A percentile compares a stretch with the other conserved stretches of the same genome.
These are phyloP conservation scores for Starmerella bombicola DNA, from an alignment of 805 yeast genomes.

Conservation along the genomic window DNA sequence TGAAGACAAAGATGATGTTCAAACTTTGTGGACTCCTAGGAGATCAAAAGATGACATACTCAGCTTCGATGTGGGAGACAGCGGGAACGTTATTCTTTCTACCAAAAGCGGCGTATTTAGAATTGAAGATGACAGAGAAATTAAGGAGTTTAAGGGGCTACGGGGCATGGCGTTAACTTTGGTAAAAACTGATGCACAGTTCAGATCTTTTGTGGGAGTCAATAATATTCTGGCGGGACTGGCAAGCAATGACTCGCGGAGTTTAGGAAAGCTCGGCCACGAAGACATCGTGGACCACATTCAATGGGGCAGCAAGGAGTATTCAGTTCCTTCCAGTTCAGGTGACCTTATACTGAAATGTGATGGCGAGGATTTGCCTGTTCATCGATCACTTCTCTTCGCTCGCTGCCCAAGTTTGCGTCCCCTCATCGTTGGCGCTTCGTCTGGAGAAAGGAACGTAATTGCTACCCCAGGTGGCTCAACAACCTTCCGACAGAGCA, in stretches of 20 bases:
- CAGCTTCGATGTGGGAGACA: slow-evolving; percentile 18
- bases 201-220: slow-evolving; percentile 13
- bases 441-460: not conserved
- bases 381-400: slow-evolving; percentile 14
- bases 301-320: not conserved
- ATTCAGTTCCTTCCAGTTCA: not conserved
- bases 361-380: slow-evolving; percentile 1
- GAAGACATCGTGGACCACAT: not conserved
- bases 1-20: slow-evolving; percentile 3
- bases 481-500: not conserved
- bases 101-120: slow-evolving; percentile 18
- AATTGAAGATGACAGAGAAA: slow-evolving; percentile 13
- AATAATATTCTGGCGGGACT: slow-evolving; percentile 11
- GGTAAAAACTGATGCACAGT: slow-evolving; percentile 16
- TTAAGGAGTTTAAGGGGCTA: slow-evolving; percentile 9
- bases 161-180: slow-evolving; percentile 12
- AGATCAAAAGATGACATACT: slow-evolving; percentile 11
- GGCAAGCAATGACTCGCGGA: not conserved
- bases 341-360: not conserved
- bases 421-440: not conserved
- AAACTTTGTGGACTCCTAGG: slow-evolving; percentile 16
- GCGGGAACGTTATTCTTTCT: slow-evolving; percentile 18
- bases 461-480: slow-evolving; percentile 16
- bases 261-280: not conserved
- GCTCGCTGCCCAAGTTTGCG: slow-evolving; percentile 20